Percentiles rank a stretch among this genome's conserved stretches.
Evolutionary conservation across 2,329 filamentous ascomycete species (phyloP).

Genomic region (Monilinia fructigena): DNA sequence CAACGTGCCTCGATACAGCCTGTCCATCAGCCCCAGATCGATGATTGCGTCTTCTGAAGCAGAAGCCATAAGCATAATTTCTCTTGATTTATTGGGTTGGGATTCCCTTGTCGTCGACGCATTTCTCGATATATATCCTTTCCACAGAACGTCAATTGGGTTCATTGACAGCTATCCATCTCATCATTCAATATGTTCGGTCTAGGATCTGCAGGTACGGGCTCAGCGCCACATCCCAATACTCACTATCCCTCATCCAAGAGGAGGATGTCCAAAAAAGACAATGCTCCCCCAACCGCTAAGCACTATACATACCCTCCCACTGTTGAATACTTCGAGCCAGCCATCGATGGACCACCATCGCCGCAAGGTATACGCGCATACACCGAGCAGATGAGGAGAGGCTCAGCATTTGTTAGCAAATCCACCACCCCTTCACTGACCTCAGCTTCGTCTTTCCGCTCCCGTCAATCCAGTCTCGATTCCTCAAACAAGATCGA

Average conservation of each 20-base stretch:
- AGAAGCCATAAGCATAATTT: conserved; percentile 23
- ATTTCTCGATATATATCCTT: conserved; percentile 23
- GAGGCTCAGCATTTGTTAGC: conserved; percentile 50
- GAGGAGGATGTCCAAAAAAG: conserved; percentile 19
- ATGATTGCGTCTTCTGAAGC: conserved; percentile 25
- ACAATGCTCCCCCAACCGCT: neutral
- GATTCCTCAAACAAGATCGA: conserved; percentile 39
- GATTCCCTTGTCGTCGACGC: conserved; percentile 15
- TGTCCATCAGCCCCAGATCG: conserved; percentile 7
- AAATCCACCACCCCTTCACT: conserved; percentile 48
- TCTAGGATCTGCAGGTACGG: conserved; percentile 19
- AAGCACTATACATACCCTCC: conserved; percentile 18
- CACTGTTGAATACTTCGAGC: conserved; percentile 50
- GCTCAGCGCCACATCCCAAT: conserved; percentile 2
- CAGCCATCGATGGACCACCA: conserved; percentile 59
- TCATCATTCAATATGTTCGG: conserved; percentile 20
- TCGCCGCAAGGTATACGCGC: conserved; percentile 60
- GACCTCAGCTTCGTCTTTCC: conserved; percentile 57
- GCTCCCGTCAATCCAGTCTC: conserved; percentile 44
- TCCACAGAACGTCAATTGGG: conserved; percentile 20
- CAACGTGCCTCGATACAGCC: conserved; percentile 24
- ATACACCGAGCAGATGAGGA: conserved; percentile 58
- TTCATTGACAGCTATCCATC: conserved; percentile 16
- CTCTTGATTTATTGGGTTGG: conserved; percentile 17
- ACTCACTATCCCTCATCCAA: conserved; percentile 2